These are phyloP conservation scores for Euphorbia peplus DNA, from an alignment of 345 rosid species.

Conservation along the genomic window DNA sequence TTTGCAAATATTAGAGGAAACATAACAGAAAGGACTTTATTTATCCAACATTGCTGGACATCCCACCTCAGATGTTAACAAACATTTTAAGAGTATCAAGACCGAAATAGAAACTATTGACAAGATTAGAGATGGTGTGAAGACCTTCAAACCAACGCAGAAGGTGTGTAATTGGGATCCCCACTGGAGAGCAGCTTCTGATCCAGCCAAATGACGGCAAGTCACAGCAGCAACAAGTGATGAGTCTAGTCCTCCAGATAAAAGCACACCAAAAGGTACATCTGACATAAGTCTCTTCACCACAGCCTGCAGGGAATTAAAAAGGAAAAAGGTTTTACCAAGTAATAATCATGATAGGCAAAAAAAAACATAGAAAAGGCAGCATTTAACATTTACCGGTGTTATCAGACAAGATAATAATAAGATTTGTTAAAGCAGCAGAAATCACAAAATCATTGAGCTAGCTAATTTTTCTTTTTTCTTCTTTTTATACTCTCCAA, in stretches of 20 bases:
- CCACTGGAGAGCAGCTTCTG: slow-evolving; percentile 77
- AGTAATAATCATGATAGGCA: not conserved
- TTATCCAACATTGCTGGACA: not conserved
- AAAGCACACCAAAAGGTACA: slow-evolving; percentile 85
- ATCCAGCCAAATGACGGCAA: slow-evolving; percentile 51
- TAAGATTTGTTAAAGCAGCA: not conserved
- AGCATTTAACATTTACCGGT: not conserved
- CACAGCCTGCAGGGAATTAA: slow-evolving; percentile 53
- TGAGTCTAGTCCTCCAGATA: slow-evolving; percentile 88
- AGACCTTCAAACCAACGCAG: slow-evolving; percentile 75
- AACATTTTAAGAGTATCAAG: slow-evolving; percentile 3
- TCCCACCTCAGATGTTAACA: not conserved
- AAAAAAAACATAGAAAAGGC: not conserved
- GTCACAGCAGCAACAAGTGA: slow-evolving; percentile 86
- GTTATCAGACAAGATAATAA: not conserved
- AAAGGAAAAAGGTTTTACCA: not conserved
- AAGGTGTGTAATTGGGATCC: slow-evolving; percentile 74
- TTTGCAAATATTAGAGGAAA: not conserved
- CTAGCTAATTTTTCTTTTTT: not conserved
- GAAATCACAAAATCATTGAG: not conserved
- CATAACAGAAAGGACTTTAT: not conserved
- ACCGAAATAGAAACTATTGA: not conserved
- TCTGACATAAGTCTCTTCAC: slow-evolving; percentile 81
- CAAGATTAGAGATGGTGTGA: slow-evolving; percentile 11
- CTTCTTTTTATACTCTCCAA: not conserved